phyloP scores from a whole-genome alignment of 148 eudicot species.

The Polygonum aviculare region DNA sequence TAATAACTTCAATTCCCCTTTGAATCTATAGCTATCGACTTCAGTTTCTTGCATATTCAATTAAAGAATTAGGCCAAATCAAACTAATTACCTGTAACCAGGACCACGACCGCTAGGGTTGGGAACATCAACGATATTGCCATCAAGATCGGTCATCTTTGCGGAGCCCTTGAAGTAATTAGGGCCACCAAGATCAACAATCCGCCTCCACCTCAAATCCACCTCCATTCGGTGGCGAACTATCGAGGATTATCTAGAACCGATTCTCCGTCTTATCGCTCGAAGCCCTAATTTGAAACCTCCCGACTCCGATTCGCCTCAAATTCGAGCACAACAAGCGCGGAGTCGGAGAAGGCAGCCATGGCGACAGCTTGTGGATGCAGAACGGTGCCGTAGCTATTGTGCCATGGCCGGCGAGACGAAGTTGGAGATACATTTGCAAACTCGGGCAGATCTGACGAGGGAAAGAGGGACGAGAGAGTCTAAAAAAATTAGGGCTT shows the following conservation, averaged over 20 bases:
- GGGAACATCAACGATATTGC: constrained; percentile 86
- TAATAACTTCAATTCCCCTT: no score
- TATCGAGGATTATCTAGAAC: constrained; percentile 34
- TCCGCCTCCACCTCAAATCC: constrained; percentile 42
- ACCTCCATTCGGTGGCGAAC: constrained; percentile 4
- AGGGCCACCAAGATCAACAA: constrained; percentile 79
- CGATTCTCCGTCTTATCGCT: constrained; percentile 36
- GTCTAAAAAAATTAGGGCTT: no score
- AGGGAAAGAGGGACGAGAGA: no score
- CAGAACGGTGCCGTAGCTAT: not conserved
- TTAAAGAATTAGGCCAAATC: no score
- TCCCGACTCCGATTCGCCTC: not conserved
- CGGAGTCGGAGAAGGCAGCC: not conserved
- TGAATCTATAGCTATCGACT: no score
- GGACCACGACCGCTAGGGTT: constrained; percentile 92
- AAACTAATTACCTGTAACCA: constrained; percentile 33
- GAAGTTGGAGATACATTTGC: constrained; percentile 6
- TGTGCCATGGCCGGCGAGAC: constrained; percentile 3
- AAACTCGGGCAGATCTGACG: no score
- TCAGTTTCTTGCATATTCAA: no score
- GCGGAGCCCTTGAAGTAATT: constrained; percentile 58
- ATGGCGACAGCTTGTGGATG: not conserved
- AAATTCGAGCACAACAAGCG: not conserved
- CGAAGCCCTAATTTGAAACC: constrained; percentile 24
- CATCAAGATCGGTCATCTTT: constrained; percentile 90